Conservation (phyloP, 768 basidiomycete species). For the Kwoniella pini region DNA sequence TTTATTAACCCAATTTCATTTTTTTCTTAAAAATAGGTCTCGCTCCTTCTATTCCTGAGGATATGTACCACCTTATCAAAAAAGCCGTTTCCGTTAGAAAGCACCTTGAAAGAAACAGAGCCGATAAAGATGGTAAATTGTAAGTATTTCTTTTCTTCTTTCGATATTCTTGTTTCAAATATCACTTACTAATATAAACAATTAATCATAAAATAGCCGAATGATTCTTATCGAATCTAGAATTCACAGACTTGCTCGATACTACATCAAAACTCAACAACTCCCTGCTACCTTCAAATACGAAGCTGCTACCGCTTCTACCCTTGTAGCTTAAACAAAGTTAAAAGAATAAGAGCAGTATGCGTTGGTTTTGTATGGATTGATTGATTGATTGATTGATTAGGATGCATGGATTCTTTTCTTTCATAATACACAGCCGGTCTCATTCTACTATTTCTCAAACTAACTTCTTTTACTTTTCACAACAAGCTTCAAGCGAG, state of each 20-base stretch:
- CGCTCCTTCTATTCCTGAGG: constrained; percentile 96
- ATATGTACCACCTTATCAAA: constrained; percentile 99
- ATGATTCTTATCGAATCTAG: constrained; percentile 98
- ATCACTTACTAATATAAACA: too few relatives aligned
- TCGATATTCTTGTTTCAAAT: too few relatives aligned
- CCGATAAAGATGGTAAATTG: constrained; percentile 75
- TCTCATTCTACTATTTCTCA: too few relatives aligned
- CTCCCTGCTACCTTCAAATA: constrained; percentile 98
- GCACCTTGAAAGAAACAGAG: constrained; percentile 96
- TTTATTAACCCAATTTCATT: not conserved
- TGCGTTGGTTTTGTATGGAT: too few relatives aligned
- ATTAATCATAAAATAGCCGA: constrained; percentile 69
- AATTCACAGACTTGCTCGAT: constrained; percentile 95
- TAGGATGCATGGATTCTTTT: too few relatives aligned
- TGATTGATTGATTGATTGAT: too few relatives aligned
- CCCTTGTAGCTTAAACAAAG: constrained; percentile 52
- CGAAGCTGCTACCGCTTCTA: constrained; percentile 92
- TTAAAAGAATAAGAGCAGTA: too few relatives aligned
- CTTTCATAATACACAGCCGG: too few relatives aligned
- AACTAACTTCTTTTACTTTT: too few relatives aligned
- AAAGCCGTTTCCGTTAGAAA: constrained; percentile 99
- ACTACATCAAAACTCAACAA: constrained; percentile 99
- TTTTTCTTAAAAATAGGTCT: constrained; percentile 63
- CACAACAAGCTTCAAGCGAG: too few relatives aligned
- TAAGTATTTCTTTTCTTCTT: constrained; percentile 54